These are phyloP conservation scores for Sarocladium brachiariae DNA, from an alignment of 2,329 filamentous ascomycete species.

Conservation along the genomic window DNA sequence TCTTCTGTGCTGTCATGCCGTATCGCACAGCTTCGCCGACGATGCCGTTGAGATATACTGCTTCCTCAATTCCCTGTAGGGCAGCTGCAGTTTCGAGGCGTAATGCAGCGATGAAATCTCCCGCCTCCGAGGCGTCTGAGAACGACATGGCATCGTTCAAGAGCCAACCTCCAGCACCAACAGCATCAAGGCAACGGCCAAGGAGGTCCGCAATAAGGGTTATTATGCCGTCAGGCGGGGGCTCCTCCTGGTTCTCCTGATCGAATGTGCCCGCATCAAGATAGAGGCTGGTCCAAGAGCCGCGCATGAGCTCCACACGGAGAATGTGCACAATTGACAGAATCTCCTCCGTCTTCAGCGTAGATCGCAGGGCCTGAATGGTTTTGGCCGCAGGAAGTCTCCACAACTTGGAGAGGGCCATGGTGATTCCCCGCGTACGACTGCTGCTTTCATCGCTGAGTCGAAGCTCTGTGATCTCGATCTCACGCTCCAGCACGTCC, in stretches of 20 bases:
- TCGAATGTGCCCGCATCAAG: conserved; percentile 50
- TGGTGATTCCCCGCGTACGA: conserved; percentile 57
- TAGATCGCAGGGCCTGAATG: conserved; percentile 55
- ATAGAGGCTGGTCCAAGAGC: conserved; percentile 70
- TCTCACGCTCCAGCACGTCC: conserved; percentile 55
- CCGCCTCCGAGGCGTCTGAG: conserved; percentile 45
- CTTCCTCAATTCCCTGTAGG: conserved; percentile 65
- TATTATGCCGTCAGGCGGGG: conserved; percentile 60
- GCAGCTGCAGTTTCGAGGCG: conserved; percentile 64
- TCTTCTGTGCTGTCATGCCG: conserved; percentile 34
- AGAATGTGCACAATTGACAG: conserved; percentile 66
- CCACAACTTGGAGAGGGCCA: conserved; percentile 64
- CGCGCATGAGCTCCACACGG: conserved; percentile 64
- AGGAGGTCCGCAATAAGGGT: conserved; percentile 65
- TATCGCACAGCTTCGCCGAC: conserved; percentile 62
- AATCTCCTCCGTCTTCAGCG: conserved; percentile 60
- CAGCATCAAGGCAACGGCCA: conserved; percentile 66
- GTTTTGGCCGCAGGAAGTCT: conserved; percentile 55
- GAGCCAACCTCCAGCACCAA: conserved; percentile 70
- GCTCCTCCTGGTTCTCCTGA: conserved; percentile 26
- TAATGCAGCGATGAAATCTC: conserved; percentile 59
- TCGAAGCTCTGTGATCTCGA: conserved; percentile 61
- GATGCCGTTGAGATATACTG: conserved; percentile 55
- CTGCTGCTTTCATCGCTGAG: conserved; percentile 57
- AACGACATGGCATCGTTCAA: conserved; percentile 49